Percentiles rank a stretch among this genome's conserved stretches.
Conservation (phyloP, 2,329 filamentous ascomycete species). For the Leptodontidium sp. region DNA sequence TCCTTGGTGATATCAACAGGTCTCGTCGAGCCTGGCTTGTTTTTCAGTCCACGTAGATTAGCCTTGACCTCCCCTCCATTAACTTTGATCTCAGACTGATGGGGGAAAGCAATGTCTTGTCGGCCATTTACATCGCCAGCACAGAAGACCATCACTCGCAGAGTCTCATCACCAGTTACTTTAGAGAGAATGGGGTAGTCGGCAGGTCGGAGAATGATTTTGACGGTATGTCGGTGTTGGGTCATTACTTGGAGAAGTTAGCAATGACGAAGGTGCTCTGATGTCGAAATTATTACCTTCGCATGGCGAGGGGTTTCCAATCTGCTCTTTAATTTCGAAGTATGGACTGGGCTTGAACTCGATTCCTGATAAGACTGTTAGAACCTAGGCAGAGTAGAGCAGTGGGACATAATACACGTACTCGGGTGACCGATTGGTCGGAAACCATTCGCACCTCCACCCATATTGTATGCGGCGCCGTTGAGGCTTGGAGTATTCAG, state of each 20-base stretch:
- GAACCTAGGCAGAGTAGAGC: slow-evolving; percentile 3
- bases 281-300: slow-evolving; percentile 65
- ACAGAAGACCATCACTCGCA: slow-evolving; percentile 86
- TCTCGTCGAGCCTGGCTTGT: slow-evolving; percentile 92
- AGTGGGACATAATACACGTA: slow-evolving; percentile 12
- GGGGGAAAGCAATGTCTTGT: slow-evolving; percentile 87
- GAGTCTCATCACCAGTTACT: slow-evolving; percentile 38
- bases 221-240: slow-evolving; percentile 54
- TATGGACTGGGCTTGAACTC: slow-evolving; percentile 84
- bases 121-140: slow-evolving; percentile 67
- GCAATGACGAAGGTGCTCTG: background rate
- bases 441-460: slow-evolving; percentile 23
- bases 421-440: slow-evolving; percentile 27
- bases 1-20: slow-evolving; percentile 88
- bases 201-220: slow-evolving; percentile 65
- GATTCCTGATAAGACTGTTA: slow-evolving; percentile 46
- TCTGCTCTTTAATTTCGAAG: slow-evolving; percentile 72
- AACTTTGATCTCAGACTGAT: slow-evolving; percentile 90
- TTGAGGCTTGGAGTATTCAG: slow-evolving; percentile 13
- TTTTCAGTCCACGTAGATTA: slow-evolving; percentile 95
- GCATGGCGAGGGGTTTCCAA: slow-evolving; percentile 72
- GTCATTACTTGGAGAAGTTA: slow-evolving; percentile 43
- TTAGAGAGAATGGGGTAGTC: slow-evolving; percentile 50
- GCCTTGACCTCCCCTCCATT: slow-evolving; percentile 89
- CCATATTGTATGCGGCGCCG: slow-evolving; percentile 32